Evolutionary conservation across 1,139 yeast species (phyloP), one percentile per base, ranked within the genome.

Genomic region (Lizanozyma gosingica): DNA sequence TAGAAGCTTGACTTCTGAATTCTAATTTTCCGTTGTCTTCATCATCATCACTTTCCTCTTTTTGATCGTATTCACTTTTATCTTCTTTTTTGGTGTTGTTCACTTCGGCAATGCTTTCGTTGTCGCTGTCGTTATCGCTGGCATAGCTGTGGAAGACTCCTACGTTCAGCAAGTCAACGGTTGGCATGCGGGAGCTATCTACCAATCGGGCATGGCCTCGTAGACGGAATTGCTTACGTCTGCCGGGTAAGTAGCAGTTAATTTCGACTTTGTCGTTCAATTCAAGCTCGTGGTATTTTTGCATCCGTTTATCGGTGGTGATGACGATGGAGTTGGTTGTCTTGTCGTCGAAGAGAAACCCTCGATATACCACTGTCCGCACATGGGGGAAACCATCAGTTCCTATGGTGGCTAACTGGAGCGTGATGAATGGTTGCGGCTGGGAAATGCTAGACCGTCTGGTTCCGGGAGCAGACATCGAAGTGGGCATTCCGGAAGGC

Each of bases 391-490:
- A 65, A 14, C 55, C 56, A 15, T 52, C 46, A 8, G 51, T 38
- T 47, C 80, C 84, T 35, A 82, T 76, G 14, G 92, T 83, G 40
- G 87, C 78, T 40, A 85, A 73, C 47, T 83, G 82, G 50, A 84
- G 82, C 2, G 82, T 61, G 38, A 71, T 66, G 48, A 80, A 81
- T 6, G 72, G 73, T 3, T 69, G 58, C 62, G 62, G 32, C 48
- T 42, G 54, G 61, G 34, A 49, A 57, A 54, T 54, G 65, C 40
- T 22, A 6, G 29, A 22, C 9, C 29, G 29, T 22, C 29, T 22
- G 6, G 29, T 22, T 22, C 29, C 29, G 11, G 29, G 29, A 22
- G 29, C 29, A 6, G 29, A 22, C 6, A 11, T 22, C 11, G 29
- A 22, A 22, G 29, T 22, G 33, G 55, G 56, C 3, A 51, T 43